Base-by-base conservation (phyloP, 345 rosid genomes). In the Viola odorata region DNA sequence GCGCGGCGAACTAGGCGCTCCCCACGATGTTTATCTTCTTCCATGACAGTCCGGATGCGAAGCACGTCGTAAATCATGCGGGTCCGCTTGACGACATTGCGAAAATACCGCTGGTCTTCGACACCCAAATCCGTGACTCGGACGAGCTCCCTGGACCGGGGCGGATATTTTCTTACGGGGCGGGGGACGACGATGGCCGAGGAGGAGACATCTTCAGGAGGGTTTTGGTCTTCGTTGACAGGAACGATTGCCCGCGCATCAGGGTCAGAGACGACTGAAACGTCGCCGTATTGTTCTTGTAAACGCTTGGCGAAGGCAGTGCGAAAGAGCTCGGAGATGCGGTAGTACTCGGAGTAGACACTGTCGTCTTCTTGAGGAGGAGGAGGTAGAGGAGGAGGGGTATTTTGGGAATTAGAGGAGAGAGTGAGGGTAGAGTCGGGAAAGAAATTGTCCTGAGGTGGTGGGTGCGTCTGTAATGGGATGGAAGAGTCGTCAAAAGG, bases 71-170 rank as follows among this genome's bases (percentile, higher is more conserved):
- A 87, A 12, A 84, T 8, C 91, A 80, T 81, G 45, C 94, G 74
- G 12, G 95, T 83, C 58, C 72, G 80, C 54, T 95, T 78, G 10
- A 89, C 74, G 16, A 69, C 51, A 10, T 83, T 91, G 4, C 96
- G 79, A 63, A 85, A 92, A 52, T 83, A 57, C 42, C 78, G 67
- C 61, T 75, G 71, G 54, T 83, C 95, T 38, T 84, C 85, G 1
- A 67, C 42, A 12, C 83, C 79, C 15, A 92, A 72, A 61, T 87
- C 82, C 3, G 86, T 71, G 12, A 89, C 85, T 59, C 97, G 82
- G 45, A 90, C 98, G 0, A 90, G 86, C 85, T 89, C 91, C 6
- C 82, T 64, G 2, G 96, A 87, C 16, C 91, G 78, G 40, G 64
- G 80, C 12, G 60, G 66, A 13, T 54, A 64, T 23, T 23, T 11